Percentiles rank a stretch among this genome's conserved stretches.
phyloP scores from a whole-genome alignment of 257 asterid species.

The Plectranthus barbatus region DNA sequence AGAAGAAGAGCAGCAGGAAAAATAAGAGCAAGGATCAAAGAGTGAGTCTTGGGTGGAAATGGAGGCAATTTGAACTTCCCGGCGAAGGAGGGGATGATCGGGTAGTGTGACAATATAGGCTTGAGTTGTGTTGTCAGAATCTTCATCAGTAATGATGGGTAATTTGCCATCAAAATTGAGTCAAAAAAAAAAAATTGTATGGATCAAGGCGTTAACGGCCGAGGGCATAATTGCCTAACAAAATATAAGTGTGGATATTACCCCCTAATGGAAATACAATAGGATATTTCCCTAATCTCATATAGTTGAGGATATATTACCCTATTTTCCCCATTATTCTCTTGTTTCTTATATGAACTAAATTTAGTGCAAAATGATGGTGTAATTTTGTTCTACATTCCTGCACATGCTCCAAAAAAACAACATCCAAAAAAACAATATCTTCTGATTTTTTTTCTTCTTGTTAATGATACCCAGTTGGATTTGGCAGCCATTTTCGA shows the following conservation, averaged over 20 bases:
- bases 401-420: constrained; percentile 19
- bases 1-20: constrained; percentile 36
- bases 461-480: constrained; percentile 80
- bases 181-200: too few species aligned
- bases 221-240: too few species aligned
- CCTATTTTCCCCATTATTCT: too few species aligned
- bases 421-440: too few species aligned
- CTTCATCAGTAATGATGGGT: background rate
- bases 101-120: constrained; percentile 53
- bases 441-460: constrained; percentile 51
- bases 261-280: too few species aligned
- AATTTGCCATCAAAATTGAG: background rate
- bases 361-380: constrained; percentile 1
- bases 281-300: too few species aligned
- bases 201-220: too few species aligned
- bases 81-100: constrained; percentile 49
- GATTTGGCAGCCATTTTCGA: constrained; percentile 90
- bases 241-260: too few species aligned
- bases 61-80: constrained; percentile 65
- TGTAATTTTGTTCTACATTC: constrained; percentile 6
- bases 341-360: constrained; percentile 6
- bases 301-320: too few species aligned
- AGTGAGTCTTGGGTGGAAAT: constrained; percentile 53
- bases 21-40: constrained; percentile 53
- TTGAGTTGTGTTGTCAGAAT: constrained; percentile 49